These are phyloP conservation scores for Aspergillus taichungensis DNA, from an alignment of 495 filamentous ascomycete genomes.

Conservation along the genomic window DNA sequence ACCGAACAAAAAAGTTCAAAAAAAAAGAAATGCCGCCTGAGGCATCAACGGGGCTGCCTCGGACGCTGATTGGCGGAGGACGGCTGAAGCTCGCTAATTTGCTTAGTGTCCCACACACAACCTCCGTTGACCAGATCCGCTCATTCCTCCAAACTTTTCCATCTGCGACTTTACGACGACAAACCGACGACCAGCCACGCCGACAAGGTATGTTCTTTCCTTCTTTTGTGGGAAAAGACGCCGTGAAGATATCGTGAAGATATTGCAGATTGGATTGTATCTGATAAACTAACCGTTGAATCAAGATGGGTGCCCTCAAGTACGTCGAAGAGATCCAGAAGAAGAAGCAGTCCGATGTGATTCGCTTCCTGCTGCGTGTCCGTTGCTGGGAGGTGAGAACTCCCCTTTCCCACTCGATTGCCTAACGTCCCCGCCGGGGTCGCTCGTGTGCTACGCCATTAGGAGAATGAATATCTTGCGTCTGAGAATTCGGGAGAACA, in stretches of 20 bases:
- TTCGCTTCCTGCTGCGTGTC: constrained; percentile 98
- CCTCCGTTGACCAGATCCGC: constrained; percentile 19
- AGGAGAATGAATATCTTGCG: constrained; percentile 14
- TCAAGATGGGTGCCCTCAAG: constrained; percentile 87
- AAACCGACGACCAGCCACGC: constrained; percentile 39
- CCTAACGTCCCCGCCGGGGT: constrained; percentile 40
- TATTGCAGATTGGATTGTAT: constrained; percentile 4
- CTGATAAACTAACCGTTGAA: constrained; percentile 12
- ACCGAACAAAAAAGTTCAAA: neutral
- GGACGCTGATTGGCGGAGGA: constrained; percentile 7
- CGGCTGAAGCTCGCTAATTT: constrained; percentile 32
- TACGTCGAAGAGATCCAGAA: constrained; percentile 99
- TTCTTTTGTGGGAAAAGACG: too few species aligned
- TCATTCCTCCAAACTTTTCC: constrained; percentile 33
- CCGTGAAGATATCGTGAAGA: neutral
- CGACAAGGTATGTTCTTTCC: constrained; percentile 47
- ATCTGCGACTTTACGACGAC: constrained; percentile 37
- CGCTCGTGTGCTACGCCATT: constrained; percentile 35
- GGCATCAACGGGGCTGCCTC: neutral
- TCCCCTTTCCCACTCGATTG: constrained; percentile 36
- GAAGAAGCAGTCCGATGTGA: constrained; percentile 99
- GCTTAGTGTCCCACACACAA: constrained; percentile 43
- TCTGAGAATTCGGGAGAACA: neutral
- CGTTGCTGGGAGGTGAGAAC: constrained; percentile 99
- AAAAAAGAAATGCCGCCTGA: constrained; percentile 6